Conservation (phyloP, 306 rosid genomes). For the Fragaria ananassa region DNA sequence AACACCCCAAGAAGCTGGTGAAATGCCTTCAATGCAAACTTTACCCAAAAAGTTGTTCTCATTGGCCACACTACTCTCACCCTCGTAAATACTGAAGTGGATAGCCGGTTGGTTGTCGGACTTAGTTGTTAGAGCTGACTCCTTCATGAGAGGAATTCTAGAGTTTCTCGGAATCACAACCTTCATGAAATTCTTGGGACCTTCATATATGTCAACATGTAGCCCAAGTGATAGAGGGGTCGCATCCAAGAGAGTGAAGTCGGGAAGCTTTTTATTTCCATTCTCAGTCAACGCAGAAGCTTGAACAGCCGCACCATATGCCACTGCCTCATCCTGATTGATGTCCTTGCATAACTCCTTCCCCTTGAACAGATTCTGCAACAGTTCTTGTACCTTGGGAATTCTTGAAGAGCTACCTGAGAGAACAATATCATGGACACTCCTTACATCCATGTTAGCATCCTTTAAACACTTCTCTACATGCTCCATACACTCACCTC, state of each 20-base stretch:
- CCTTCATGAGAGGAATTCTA: background rate
- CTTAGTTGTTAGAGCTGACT: too few species aligned
- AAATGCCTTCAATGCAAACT: background rate
- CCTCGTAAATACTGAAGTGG: background rate
- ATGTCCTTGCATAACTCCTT: too few species aligned
- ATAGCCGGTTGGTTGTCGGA: background rate
- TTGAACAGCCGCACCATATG: background rate
- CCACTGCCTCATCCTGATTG: too few species aligned
- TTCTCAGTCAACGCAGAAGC: background rate
- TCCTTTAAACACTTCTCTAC: too few species aligned
- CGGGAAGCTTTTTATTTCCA: background rate
- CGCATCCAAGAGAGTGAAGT: background rate
- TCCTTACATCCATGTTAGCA: too few species aligned
- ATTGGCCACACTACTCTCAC: background rate
- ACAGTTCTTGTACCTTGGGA: too few species aligned
- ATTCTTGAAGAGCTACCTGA: too few species aligned
- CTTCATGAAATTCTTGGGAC: background rate
- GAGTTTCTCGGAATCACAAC: background rate
- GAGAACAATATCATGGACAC: too few species aligned
- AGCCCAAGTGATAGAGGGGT: background rate
- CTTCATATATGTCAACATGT: background rate
- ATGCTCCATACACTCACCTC: too few species aligned
- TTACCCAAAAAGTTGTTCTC: background rate
- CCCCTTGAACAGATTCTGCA: too few species aligned
- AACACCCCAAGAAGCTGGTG: background rate